A percentile compares a stretch with the other conserved stretches of the same genome.
phyloP scores from a whole-genome alignment of 1,284 basidiomycete genomes.

The Leccinum griseonigrum region DNA sequence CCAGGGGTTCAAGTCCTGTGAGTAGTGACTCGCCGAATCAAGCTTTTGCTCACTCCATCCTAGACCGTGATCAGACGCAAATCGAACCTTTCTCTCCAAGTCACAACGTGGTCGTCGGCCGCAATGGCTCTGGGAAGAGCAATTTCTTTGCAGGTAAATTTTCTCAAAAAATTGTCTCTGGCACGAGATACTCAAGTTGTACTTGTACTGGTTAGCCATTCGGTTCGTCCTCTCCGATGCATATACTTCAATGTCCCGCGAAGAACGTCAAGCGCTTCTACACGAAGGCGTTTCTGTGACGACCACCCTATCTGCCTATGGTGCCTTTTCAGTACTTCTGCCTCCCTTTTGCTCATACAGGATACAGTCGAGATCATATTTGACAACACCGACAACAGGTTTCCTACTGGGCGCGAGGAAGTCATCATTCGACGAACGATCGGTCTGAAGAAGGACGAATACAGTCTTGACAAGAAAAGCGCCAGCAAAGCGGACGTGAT shows the following conservation, averaged over 20 bases:
- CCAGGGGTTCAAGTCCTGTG: conserved; percentile 97
- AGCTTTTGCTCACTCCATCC: conserved; percentile 4
- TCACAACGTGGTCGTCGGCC: conserved; percentile 92
- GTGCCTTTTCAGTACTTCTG: conserved; percentile 40
- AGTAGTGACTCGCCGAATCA: conserved; percentile 19
- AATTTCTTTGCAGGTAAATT: conserved; percentile 88
- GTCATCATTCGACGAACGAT: conserved; percentile 90
- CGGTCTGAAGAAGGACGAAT: conserved; percentile 98
- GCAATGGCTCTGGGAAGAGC: conserved; percentile 95
- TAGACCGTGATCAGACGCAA: conserved; percentile 79
- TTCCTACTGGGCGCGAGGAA: conserved; percentile 85
- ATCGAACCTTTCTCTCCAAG: conserved; percentile 81
- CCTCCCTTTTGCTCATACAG: conserved; percentile 18
- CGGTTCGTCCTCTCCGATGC: conserved; percentile 98
- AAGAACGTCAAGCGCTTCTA: conserved; percentile 89
- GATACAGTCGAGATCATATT: conserved; percentile 76
- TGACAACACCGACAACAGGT: conserved; percentile 88
- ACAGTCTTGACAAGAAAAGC: conserved; percentile 94
- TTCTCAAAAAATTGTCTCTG: background rate
- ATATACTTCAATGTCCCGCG: conserved; percentile 92
- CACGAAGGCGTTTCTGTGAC: conserved; percentile 91
- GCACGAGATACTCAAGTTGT: conserved; percentile 8
- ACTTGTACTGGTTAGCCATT: conserved; percentile 58
- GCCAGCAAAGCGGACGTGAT: conserved; percentile 97
- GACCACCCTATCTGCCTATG: conserved; percentile 91